Conservation (phyloP, 1,139 yeast genomes). For the Blastobotrys apis region DNA sequence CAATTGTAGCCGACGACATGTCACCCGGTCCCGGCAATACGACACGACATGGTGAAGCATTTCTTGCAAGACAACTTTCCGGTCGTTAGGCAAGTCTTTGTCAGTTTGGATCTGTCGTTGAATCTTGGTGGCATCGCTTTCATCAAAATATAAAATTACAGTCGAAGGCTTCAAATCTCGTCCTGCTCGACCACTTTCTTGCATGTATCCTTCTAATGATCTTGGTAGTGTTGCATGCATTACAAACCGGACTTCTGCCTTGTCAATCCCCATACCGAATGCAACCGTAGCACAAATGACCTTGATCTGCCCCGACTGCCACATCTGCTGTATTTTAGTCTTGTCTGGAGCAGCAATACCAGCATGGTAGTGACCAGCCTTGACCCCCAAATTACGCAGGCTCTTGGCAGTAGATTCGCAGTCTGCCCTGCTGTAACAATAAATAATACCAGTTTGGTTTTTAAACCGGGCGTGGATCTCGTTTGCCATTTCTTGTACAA, state of each 20-base stretch:
- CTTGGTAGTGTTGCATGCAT: conserved; percentile 87
- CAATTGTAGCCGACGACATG: conserved; percentile 86
- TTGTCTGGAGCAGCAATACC: conserved; percentile 84
- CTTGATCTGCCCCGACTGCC: conserved; percentile 73
- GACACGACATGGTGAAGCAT: conserved; percentile 81
- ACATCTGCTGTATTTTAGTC: conserved; percentile 59
- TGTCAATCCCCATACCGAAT: conserved; percentile 98
- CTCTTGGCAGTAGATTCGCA: conserved; percentile 79
- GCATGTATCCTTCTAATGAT: conserved; percentile 91
- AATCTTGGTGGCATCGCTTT: conserved; percentile 57
- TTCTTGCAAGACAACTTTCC: conserved; percentile 72
- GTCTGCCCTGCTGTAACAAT: conserved; percentile 84
- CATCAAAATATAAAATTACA: conserved; percentile 77
- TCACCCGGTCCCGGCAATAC: conserved; percentile 86
- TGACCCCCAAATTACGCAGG: conserved; percentile 56
- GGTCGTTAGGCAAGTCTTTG: conserved; percentile 55
- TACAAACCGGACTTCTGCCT: conserved; percentile 89
- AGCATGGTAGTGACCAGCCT: conserved; percentile 82
- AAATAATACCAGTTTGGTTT: conserved; percentile 78
- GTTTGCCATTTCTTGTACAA: conserved; percentile 50
- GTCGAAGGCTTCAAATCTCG: conserved; percentile 82
- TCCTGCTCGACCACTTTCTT: conserved; percentile 99
- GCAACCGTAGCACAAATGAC: conserved; percentile 96
- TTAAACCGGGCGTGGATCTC: conserved; percentile 50
- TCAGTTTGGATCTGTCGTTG: conserved; percentile 78